Evolutionary conservation across 495 filamentous ascomycete genomes (phyloP).

Genomic region (Evansstolkia leycettana): DNA sequence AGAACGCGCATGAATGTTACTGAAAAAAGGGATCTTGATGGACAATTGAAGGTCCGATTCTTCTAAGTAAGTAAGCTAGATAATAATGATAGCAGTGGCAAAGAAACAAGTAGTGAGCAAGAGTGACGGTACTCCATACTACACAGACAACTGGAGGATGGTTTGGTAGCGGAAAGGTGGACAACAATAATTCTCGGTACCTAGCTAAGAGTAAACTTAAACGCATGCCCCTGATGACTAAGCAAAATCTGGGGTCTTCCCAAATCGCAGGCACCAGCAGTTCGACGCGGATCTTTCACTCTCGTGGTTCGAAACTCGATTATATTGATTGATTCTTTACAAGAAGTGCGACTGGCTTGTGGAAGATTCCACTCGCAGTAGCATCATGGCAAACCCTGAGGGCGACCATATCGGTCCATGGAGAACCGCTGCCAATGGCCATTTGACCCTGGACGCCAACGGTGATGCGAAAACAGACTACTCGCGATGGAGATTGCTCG

Average conservation of each 20-base stretch:
- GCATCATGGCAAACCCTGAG: background rate
- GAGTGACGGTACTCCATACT: too few species aligned
- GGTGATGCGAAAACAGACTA: conserved; percentile 54
- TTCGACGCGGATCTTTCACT: too few species aligned
- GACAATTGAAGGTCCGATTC: too few species aligned
- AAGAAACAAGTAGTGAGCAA: too few species aligned
- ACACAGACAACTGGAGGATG: too few species aligned
- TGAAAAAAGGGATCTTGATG: too few species aligned
- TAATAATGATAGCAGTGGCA: too few species aligned
- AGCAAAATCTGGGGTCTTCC: background rate
- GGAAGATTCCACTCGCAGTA: background rate
- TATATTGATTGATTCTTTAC: background rate
- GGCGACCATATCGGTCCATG: conserved; percentile 26
- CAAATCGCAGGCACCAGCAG: too few species aligned
- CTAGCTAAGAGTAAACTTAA: conserved; percentile 1
- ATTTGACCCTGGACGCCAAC: conserved; percentile 24
- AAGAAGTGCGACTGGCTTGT: background rate
- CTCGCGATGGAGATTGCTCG: conserved; percentile 69
- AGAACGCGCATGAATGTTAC: too few species aligned
- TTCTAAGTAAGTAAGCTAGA: too few species aligned
- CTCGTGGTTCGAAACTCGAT: too few species aligned
- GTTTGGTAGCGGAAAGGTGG: too few species aligned
- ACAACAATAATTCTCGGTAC: background rate
- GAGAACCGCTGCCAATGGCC: conserved; percentile 28
- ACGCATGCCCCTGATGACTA: background rate